Conservation (phyloP, 2,329 filamentous ascomycete genomes). For the Microsporum canis region DNA sequence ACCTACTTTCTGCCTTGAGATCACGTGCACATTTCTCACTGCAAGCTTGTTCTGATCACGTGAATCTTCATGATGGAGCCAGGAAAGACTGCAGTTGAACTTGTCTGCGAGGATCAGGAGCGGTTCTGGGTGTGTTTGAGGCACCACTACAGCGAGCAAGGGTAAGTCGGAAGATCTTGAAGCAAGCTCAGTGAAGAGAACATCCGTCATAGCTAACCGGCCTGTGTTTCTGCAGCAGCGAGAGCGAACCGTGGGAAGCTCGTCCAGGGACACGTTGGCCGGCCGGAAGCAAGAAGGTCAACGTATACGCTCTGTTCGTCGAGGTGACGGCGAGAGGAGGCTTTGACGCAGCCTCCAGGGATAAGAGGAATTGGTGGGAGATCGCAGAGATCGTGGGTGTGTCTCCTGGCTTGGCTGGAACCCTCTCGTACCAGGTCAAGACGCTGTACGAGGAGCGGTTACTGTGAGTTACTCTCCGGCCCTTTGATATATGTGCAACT, state of each 20-base stretch:
- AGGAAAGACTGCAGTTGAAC: neutral
- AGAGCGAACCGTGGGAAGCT: neutral
- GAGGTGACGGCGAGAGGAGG: constrained; percentile 8
- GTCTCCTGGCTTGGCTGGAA: constrained; percentile 1
- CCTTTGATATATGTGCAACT: neutral
- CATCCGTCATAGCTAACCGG: no score
- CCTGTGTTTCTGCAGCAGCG: neutral
- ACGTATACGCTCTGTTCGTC: constrained; percentile 10
- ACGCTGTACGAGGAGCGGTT: constrained; percentile 10
- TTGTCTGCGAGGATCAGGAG: neutral
- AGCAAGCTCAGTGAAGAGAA: neutral
- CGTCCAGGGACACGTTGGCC: constrained; percentile 1
- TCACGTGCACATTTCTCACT: neutral
- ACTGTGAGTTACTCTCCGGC: constrained; percentile 10
- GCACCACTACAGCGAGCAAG: neutral
- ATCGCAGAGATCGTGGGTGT: constrained; percentile 4
- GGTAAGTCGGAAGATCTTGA: neutral
- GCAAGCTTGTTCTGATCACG: neutral
- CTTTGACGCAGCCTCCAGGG: constrained; percentile 7
- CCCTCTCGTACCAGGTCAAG: constrained; percentile 10
- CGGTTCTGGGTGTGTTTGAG: constrained; percentile 4
- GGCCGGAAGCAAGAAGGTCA: constrained; percentile 7
- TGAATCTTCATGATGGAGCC: neutral
- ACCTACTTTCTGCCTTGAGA: neutral
- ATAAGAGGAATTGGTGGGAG: constrained; percentile 13